Conservation (phyloP, 2,329 filamentous ascomycete genomes). For the Claviceps paspali region DNA sequence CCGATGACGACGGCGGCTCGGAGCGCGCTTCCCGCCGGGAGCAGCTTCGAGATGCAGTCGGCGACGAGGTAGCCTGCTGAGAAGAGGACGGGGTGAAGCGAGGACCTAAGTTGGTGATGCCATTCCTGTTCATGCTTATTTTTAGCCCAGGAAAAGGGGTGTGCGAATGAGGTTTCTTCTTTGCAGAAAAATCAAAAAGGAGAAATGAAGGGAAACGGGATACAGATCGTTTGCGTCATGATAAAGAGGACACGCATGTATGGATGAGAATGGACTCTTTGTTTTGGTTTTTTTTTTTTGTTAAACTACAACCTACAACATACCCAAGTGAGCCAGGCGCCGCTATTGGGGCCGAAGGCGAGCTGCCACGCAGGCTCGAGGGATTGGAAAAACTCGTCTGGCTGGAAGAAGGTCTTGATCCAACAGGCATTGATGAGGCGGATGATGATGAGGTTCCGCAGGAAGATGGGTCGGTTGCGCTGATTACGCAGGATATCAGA, state of each 20-base stretch:
- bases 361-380: conserved; percentile 88
- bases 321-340: conserved; percentile 95
- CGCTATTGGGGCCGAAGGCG: conserved; percentile 61
- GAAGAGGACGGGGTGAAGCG: conserved; percentile 81
- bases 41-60: conserved; percentile 36
- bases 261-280: too few species aligned
- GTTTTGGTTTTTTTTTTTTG: too few species aligned
- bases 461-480: conserved; percentile 13
- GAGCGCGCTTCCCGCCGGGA: conserved; percentile 37
- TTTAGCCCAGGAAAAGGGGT: not conserved
- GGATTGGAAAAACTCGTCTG: conserved; percentile 93
- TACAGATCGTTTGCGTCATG: too few species aligned
- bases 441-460: conserved; percentile 40
- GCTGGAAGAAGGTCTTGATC: conserved; percentile 86
- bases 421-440: conserved; percentile 68
- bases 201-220: too few species aligned
- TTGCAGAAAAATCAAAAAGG: too few species aligned
- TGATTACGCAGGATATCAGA: conserved; percentile 7
- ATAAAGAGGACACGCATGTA: too few species aligned
- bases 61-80: conserved; percentile 54
- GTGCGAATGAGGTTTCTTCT: too few species aligned
- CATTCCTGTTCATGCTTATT: conserved; percentile 63
- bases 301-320: not conserved
- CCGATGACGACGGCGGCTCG: conserved; percentile 54
- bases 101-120: conserved; percentile 73